These are phyloP conservation scores for Lentinus brumalis DNA, from an alignment of 768 basidiomycete genomes.

Conservation along the genomic window DNA sequence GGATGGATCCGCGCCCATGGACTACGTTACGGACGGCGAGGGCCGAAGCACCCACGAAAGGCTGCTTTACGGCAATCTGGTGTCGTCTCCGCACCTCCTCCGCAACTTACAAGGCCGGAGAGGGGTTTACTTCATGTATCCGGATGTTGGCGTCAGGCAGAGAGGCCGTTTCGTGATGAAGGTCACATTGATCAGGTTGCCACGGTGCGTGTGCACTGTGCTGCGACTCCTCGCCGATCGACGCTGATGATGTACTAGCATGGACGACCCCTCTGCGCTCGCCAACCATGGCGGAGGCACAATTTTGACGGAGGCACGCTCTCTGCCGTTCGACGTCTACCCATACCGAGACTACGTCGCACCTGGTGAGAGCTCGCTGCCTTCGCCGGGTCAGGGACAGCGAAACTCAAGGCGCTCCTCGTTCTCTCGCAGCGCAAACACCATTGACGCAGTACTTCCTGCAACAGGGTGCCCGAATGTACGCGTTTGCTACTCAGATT, in stretches of 20 bases:
- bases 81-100: constrained; percentile 78
- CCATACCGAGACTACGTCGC: constrained; percentile 74
- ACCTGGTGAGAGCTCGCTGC: constrained; percentile 57
- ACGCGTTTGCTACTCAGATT: constrained; percentile 45
- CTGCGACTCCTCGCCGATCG: neutral
- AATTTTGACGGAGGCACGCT: constrained; percentile 70
- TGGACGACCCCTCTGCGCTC: constrained; percentile 52
- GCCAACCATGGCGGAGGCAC: constrained; percentile 58
- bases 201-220: constrained; percentile 55
- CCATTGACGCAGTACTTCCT: constrained; percentile 59
- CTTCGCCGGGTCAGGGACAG: neutral
- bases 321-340: constrained; percentile 78
- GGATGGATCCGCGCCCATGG: constrained; percentile 64
- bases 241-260: constrained; percentile 31
- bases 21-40: constrained; percentile 62
- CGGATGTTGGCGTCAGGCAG: constrained; percentile 85
- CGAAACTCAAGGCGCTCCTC: neutral
- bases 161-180: constrained; percentile 76
- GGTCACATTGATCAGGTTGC: constrained; percentile 71
- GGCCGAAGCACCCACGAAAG: constrained; percentile 50
- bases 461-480: constrained; percentile 58
- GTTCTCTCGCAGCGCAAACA: constrained; percentile 42
- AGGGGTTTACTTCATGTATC: constrained; percentile 88
- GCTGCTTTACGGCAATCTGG: constrained; percentile 82
- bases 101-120: constrained; percentile 78